Base-by-base conservation (phyloP, 768 basidiomycete species). In the Tylopilus sp. region DNA sequence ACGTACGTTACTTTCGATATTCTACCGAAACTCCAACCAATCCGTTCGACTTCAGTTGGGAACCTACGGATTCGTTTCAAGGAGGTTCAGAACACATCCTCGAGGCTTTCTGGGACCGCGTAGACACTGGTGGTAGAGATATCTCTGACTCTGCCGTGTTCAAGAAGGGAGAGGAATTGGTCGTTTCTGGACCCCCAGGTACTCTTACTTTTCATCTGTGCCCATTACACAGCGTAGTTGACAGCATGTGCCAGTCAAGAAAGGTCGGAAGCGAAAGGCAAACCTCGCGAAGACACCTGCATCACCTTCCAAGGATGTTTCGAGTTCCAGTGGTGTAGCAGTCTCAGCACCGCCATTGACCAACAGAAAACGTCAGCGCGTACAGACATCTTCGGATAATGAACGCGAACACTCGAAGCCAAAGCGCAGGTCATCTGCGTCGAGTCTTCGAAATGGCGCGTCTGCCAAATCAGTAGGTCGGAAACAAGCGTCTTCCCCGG, bases 151-250 rank as follows among this genome's bases (percentile, higher is more conserved):
- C 82, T 44, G 65, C 64, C 20, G 64, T 70, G 17, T 88, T 87
- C 71, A 70, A 71, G 39, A 68, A 61, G 18, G 80, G 79, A 47
- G 85, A 88, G 52, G 73, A 74, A 38, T 71, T 87, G 45, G 55
- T 77, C 25, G 76, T 77, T 17, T 67, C 74, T 20, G 84, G 85
- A 0, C 84, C 84, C 41, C 84, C 84, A 44, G 75, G 84, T 85
- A 71, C 53, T 66, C 30, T 41, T 22, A 17, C 26, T 4, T 6
- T 17, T 3, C 21, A 5, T 33, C 22, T 5, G 11, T n/a, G 28
- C 47, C n/a, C 18, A 17, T 47, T 40, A 2, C 13, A 22, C 21
- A 2, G 28, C 21, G 28, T 40, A 1, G 26, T 42, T 66, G 45
- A 61, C 40, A 15, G 15, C 11, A 18, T 6, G 35, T 28, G 3